These are phyloP conservation scores for Ambrosiella beaveri DNA, from an alignment of 2,329 filamentous ascomycete species.

Conservation along the genomic window DNA sequence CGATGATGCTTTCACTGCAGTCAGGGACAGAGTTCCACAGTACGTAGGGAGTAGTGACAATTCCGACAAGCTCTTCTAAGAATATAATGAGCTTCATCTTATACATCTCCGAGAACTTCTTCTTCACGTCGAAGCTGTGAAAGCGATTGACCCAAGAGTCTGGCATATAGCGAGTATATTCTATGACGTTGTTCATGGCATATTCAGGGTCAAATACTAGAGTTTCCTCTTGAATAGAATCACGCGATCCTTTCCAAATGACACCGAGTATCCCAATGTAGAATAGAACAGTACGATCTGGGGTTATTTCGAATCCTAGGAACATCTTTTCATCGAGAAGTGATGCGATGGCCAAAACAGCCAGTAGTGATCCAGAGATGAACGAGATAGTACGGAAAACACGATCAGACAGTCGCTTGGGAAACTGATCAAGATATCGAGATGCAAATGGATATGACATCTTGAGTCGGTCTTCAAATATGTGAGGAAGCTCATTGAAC, in stretches of 20 bases:
- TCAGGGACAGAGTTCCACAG: conserved; percentile 73
- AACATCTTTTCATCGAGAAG: conserved; percentile 85
- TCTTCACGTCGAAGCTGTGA: conserved; percentile 86
- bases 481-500: conserved; percentile 88
- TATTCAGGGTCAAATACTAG: conserved; percentile 83
- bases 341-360: conserved; percentile 67
- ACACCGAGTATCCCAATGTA: conserved; percentile 71
- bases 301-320: conserved; percentile 78
- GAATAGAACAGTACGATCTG: conserved; percentile 75
- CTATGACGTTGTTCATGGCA: conserved; percentile 72
- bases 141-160: conserved; percentile 74
- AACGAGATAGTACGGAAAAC: conserved; percentile 73
- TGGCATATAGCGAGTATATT: conserved; percentile 84
- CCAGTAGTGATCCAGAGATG: conserved; percentile 68
- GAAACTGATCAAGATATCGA: conserved; percentile 87
- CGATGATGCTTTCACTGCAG: conserved; percentile 81
- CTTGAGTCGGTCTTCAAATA: conserved; percentile 76
- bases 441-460: conserved; percentile 92
- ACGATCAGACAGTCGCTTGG: conserved; percentile 83
- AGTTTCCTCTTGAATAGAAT: conserved; percentile 73
- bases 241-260: conserved; percentile 68
- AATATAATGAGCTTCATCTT: conserved; percentile 88
- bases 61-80: conserved; percentile 77
- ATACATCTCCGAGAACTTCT: conserved; percentile 79
- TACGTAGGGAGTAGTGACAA: conserved; percentile 79